Evolutionary conservation across 306 rosid species (phyloP), one percentile per base, ranked within the genome.

Genomic region (Cicer yamashitae): DNA sequence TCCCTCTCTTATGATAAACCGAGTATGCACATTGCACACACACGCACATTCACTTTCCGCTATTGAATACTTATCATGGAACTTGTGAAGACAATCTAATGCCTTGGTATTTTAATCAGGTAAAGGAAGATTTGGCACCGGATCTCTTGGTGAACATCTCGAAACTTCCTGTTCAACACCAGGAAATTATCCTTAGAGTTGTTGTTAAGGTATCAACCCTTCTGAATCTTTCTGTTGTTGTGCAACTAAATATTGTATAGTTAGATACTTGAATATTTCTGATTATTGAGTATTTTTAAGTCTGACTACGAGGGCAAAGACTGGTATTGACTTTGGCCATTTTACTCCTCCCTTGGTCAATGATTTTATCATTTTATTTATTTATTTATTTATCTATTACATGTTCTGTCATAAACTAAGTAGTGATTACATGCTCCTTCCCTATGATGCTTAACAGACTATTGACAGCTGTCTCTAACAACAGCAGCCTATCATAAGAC

Each of bases 151-250:
- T 80, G 73, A 91, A 91, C 81, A 82, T 94, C 85, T 90, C 97
- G 34, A 89, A 85, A 86, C 91, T 94, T 79, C 94, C 96, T 78
- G 77, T 59, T 79, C 97, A 90, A 86, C 97, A 94, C 87, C 97
- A 91, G 71, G 97, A 94, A 74, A 94, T 91, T 79, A 82, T 94
- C 78, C 88, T 94, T 58, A 88, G 98, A 87, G 78, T 91, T 60
- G 52, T 86, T 78, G 74, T 82, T 65, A 88, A 91, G 97, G 98
- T 94, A 84, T 63, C 13, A 15, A 66, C 39, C 73, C 4, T 47
- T 67, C 51, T 25, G 14, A 47, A 52, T 44, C 64, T 79, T 75
- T 52, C 8, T 10, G 8, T 71, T 58, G 17, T 62, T 46, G 30
- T 45, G 30, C 13, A 25, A 7, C 39, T 37, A 53, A 53, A 61